Evolutionary conservation across 176 grass and related monocot species (phyloP).

Genomic region (Musa itinerans): DNA sequence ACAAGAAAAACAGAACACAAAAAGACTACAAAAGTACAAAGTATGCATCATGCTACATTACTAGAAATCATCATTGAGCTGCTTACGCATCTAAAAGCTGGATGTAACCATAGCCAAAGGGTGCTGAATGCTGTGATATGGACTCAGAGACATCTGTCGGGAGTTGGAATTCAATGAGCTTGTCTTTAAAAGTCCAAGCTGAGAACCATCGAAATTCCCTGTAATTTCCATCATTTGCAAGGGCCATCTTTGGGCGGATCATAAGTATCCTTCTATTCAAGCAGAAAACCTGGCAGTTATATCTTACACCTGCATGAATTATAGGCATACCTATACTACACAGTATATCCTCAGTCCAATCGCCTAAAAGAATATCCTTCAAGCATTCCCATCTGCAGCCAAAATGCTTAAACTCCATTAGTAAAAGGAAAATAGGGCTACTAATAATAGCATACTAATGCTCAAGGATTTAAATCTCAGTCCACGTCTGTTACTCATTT

Average conservation of each 20-base stretch:
- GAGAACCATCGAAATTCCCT: constrained; percentile 97
- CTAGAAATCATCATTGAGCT: background rate
- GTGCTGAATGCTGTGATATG: constrained; percentile 48
- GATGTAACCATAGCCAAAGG: constrained; percentile 89
- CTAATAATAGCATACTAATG: background rate
- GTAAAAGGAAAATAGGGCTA: background rate
- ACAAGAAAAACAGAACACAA: background rate
- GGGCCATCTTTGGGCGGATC: constrained; percentile 87
- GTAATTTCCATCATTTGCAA: constrained; percentile 97
- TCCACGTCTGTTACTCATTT: too few species aligned
- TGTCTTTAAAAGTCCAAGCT: constrained; percentile 72
- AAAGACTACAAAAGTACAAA: background rate
- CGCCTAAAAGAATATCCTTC: constrained; percentile 63
- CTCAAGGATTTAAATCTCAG: too few species aligned
- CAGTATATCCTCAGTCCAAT: constrained; percentile 65
- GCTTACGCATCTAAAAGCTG: constrained; percentile 86
- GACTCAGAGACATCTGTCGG: constrained; percentile 61
- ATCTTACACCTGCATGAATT: constrained; percentile 74
- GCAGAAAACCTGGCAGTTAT: constrained; percentile 95
- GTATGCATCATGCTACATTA: background rate
- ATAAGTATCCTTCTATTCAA: constrained; percentile 78
- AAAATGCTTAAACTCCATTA: constrained; percentile 8
- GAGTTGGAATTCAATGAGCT: constrained; percentile 63
- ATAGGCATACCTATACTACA: constrained; percentile 97
- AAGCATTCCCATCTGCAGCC: constrained; percentile 84